Conservation (phyloP, 1,284 basidiomycete species). For the Cutaneotrichosporon arboriforme region DNA sequence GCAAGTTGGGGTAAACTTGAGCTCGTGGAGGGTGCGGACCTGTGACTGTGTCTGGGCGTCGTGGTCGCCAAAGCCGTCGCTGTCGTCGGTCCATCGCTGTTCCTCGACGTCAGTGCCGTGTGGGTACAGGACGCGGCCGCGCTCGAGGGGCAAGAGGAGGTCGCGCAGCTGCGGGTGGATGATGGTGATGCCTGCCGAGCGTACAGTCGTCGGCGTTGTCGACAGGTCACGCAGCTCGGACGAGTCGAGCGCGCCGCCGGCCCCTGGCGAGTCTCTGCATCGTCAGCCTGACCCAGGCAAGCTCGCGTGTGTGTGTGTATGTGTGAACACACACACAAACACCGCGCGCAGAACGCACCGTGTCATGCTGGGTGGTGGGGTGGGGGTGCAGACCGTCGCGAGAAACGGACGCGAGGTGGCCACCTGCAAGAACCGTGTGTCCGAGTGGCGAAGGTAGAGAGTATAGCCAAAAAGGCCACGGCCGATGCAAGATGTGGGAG, state of each 20-base stretch:
- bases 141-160: conserved; percentile 37
- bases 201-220: conserved; percentile 28
- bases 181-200: conserved; percentile 37
- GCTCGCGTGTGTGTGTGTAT: no score
- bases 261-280: background rate
- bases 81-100: conserved; percentile 22
- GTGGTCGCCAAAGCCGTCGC: background rate
- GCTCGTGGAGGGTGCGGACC: conserved; percentile 23
- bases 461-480: no score
- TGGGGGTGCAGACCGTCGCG: background rate
- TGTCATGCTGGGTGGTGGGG: background rate
- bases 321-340: no score
- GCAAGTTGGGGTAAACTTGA: conserved; percentile 41
- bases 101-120: conserved; percentile 31
- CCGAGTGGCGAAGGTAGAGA: no score
- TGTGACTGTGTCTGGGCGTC: background rate
- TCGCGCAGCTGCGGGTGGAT: conserved; percentile 47
- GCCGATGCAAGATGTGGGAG: no score
- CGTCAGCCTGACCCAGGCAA: background rate
- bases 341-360: background rate
- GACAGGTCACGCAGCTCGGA: conserved; percentile 40
- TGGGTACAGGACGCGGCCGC: conserved; percentile 38
- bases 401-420: background rate
- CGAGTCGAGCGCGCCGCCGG: conserved; percentile 2
- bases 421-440: no score